These are phyloP conservation scores for Punica granatum DNA, from an alignment of 345 rosid species.

Conservation along the genomic window DNA sequence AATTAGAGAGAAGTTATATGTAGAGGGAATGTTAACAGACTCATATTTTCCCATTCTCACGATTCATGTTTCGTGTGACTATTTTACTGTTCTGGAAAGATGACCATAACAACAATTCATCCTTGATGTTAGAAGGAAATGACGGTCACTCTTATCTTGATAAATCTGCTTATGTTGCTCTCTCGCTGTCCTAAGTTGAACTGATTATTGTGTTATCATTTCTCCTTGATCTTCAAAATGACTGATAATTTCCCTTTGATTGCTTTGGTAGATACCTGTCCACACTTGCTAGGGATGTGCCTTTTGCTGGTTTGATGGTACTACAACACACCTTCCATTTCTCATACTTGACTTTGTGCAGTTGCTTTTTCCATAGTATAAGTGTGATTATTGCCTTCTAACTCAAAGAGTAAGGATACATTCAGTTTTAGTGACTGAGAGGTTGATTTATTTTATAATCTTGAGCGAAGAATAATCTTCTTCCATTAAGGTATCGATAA, in stretches of 20 bases:
- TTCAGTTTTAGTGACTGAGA: not conserved
- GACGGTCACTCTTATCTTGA: no score
- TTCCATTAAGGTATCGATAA: not conserved
- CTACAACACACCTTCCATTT: not conserved
- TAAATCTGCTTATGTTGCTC: no score
- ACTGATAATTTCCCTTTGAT: not conserved
- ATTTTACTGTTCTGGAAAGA: no score
- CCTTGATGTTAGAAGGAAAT: no score
- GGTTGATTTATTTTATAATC: not conserved
- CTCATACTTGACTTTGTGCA: not conserved
- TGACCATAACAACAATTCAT: no score
- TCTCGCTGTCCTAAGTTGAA: no score
- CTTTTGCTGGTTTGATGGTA: conserved; percentile 97
- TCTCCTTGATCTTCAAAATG: not conserved
- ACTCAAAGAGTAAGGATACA: not conserved
- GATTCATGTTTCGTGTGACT: no score
- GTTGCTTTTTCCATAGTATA: not conserved
- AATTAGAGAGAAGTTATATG: no score
- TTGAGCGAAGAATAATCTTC: not conserved
- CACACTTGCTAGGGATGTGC: conserved; percentile 92
- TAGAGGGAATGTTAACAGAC: no score
- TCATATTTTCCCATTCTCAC: not conserved
- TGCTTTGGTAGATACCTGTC: conserved; percentile 59
- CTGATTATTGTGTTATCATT: not conserved
- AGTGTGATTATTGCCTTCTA: not conserved